Conservation (phyloP, 202 grass and related monocot species). For the Setaria italica region DNA sequence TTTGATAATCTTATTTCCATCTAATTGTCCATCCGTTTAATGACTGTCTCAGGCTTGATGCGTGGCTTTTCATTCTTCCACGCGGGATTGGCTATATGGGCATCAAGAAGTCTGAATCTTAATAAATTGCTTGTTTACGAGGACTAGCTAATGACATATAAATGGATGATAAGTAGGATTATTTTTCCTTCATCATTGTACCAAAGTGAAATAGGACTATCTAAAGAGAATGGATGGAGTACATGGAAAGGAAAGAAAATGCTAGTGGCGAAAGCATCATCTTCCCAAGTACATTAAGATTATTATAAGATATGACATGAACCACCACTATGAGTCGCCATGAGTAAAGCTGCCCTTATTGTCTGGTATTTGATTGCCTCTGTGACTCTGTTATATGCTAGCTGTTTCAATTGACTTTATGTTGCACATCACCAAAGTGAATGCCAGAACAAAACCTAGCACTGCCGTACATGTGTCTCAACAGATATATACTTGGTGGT, state of each 20-base stretch:
- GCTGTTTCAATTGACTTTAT: neutral
- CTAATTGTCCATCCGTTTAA: too few species aligned
- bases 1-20: too few species aligned
- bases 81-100: too few species aligned
- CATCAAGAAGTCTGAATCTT: too few species aligned
- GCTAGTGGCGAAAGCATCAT: neutral
- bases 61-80: too few species aligned
- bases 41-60: too few species aligned
- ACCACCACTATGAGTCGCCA: neutral
- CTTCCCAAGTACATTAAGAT: neutral
- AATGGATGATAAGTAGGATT: too few species aligned
- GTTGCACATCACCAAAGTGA: neutral
- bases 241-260: neutral
- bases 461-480: constrained; percentile 32
- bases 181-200: too few species aligned
- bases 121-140: too few species aligned
- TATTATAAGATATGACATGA: neutral
- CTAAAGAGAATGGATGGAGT: too few species aligned
- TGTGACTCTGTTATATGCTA: neutral
- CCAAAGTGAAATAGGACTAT: too few species aligned
- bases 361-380: neutral
- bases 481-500: neutral
- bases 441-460: neutral
- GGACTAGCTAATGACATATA: too few species aligned
- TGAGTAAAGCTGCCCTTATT: neutral